Evolutionary conservation across 2,329 filamentous ascomycete genomes (phyloP), one percentile per base, ranked within the genome.

Genomic region (Alternaria metachromatica): DNA sequence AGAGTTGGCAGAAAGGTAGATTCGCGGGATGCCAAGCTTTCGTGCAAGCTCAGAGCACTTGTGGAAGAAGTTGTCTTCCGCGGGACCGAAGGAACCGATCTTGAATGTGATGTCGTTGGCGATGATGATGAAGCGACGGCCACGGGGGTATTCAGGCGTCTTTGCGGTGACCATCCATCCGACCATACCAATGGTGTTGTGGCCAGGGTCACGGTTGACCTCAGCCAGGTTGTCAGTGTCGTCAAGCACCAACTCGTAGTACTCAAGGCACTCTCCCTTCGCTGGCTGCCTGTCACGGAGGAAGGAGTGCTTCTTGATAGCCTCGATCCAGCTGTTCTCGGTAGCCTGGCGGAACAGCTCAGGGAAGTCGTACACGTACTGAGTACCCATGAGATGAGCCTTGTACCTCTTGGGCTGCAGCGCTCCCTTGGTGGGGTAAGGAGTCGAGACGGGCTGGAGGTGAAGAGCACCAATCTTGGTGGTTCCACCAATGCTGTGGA

Each of bases 61-160:
- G 87, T 96, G 88, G 89, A 99, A 99, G 89, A 97, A 99, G 75
- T 92, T 91, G 82, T 99, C 96, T 84, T 99, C 96, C 83, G 91
- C 90, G 44, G 96, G 96, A 56, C 96, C 96, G 80, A 99, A 99
- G 2, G 93, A 97, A 77, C 96, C 96, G 80, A 98, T 99, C 87
- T 96, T 96, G 88, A 93, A 98, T 18, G 96, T 99, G 81, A 99
- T 99, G 78, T 99, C 96, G 87, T 99, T 99, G 87, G 96, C 94
- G 67, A 99, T 91, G 69, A 99, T 93, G 79, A 99, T 90, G 83
- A 98, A 97, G 78, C 92, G 92, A 72, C 96, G 89, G 63, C 96
- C 96, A 69, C 89, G 88, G 62, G 96, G 95, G 80, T 99, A 99
- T 82, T 99, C 96, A 10, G 96, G 96, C 2, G 96, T 98, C 79